These are phyloP conservation scores for Chrysoporthe puriensis DNA, from an alignment of 2,329 filamentous ascomycete species.

Conservation along the genomic window DNA sequence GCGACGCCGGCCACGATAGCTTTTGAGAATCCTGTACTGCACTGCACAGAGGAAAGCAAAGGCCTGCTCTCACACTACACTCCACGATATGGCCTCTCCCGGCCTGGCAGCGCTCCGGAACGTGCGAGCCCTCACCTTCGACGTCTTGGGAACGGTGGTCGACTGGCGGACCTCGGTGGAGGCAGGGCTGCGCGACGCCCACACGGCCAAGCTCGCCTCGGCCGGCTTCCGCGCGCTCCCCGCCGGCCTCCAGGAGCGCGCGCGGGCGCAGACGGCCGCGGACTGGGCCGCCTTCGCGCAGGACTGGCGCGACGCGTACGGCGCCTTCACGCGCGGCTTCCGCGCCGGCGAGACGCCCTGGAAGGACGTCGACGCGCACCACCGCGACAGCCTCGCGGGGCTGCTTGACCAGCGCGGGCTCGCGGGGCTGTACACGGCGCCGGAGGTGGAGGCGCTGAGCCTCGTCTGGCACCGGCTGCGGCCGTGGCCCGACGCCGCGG, in stretches of 20 bases:
- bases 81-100: conserved; percentile 24
- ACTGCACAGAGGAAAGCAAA: too few relatives aligned
- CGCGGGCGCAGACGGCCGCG: conserved; percentile 53
- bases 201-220: conserved; percentile 52
- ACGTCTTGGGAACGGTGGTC: conserved; percentile 81
- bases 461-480: conserved; percentile 72
- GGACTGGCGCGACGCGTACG: conserved; percentile 71
- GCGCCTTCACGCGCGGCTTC: conserved; percentile 59
- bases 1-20: too few relatives aligned
- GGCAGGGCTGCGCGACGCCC: conserved; percentile 56
- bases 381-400: conserved; percentile 62
- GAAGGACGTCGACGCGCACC: conserved; percentile 74
- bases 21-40: not conserved
- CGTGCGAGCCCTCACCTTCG: conserved; percentile 68
- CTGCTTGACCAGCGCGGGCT: conserved; percentile 62
- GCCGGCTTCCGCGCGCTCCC: conserved; percentile 49
- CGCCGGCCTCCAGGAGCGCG: conserved; percentile 49
- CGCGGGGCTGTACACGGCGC: conserved; percentile 61
- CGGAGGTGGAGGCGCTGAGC: conserved; percentile 66
- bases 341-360: conserved; percentile 55
- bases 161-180: conserved; percentile 75
- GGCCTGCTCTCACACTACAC: not conserved
- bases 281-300: conserved; percentile 70
- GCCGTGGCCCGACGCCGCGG: conserved; percentile 68
- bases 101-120: conserved; percentile 14